These are phyloP conservation scores for Tolypocladium ovalisporum DNA, from an alignment of 2,329 filamentous ascomycete species.

Conservation along the genomic window DNA sequence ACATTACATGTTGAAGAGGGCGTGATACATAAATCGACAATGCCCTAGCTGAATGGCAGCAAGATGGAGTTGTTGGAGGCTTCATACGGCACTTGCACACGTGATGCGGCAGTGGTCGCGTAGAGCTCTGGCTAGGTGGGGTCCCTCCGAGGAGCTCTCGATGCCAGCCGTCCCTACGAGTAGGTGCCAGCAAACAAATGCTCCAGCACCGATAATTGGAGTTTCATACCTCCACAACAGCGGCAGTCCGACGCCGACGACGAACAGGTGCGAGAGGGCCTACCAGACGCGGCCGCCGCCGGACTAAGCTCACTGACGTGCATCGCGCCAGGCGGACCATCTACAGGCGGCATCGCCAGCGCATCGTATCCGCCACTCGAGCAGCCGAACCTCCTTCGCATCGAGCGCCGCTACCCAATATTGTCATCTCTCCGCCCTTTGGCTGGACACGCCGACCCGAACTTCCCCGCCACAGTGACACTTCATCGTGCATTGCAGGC, in stretches of 20 bases:
- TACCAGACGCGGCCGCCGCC: background rate
- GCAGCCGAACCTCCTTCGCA: background rate
- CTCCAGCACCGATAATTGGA: background rate
- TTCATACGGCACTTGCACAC: background rate
- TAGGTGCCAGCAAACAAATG: background rate
- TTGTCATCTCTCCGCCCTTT: background rate
- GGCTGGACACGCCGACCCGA: conserved; percentile 1
- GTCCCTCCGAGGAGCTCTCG: background rate
- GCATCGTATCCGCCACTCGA: background rate
- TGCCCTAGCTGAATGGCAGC: background rate
- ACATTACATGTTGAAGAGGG: too few relatives aligned
- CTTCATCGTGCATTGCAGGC: conserved; percentile 10
- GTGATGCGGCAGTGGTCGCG: background rate
- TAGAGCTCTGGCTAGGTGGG: background rate
- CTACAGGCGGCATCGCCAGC: background rate
- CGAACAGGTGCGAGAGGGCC: background rate
- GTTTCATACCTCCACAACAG: background rate
- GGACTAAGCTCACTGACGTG: background rate
- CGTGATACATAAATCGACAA: too few relatives aligned
- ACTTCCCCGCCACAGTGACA: conserved; percentile 9
- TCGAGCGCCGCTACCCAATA: background rate
- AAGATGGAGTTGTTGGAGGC: background rate
- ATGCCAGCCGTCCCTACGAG: background rate
- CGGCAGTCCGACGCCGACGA: background rate
- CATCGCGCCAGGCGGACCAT: background rate